Evolutionary conservation across 257 asterid genomes (phyloP).

Genomic region (Solanum virginianum): DNA sequence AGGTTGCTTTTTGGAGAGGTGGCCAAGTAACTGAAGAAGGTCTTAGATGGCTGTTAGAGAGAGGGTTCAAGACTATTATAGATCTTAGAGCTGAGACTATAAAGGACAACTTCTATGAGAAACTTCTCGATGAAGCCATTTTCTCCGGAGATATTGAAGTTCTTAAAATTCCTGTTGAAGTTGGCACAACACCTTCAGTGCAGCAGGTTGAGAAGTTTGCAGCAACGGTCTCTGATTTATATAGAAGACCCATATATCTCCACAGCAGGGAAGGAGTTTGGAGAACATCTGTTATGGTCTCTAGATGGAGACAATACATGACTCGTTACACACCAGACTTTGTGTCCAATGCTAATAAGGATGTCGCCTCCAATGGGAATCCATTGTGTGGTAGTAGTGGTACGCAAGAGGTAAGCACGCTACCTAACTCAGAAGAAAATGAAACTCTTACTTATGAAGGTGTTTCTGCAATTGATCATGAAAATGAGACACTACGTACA

Average conservation of each 20-base stretch:
- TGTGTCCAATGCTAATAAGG: conserved; percentile 10
- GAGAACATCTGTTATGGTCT: conserved; percentile 79
- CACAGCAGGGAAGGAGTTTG: conserved; percentile 91
- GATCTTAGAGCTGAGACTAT: conserved; percentile 89
- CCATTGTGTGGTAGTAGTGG: conserved; percentile 19
- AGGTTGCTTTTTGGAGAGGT: conserved; percentile 84
- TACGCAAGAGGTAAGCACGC: conserved; percentile 13
- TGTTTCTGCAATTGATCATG: conserved; percentile 1
- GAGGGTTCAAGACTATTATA: conserved; percentile 70
- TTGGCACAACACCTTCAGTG: conserved; percentile 65
- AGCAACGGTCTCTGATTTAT: conserved; percentile 49
- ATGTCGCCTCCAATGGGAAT: conserved; percentile 15
- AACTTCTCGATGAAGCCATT: conserved; percentile 35
- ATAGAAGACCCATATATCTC: conserved; percentile 58
- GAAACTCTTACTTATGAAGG: not conserved
- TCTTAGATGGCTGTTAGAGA: conserved; percentile 64
- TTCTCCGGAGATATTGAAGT: conserved; percentile 48
- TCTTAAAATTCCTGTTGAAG: conserved; percentile 76
- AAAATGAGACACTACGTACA: conserved; percentile 15
- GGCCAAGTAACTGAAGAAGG: conserved; percentile 95
- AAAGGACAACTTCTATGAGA: conserved; percentile 71
- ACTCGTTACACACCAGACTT: conserved; percentile 25
- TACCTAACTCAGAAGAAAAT: conserved; percentile 16
- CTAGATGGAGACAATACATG: conserved; percentile 83
- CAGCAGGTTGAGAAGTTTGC: conserved; percentile 70